Conservation (phyloP, 345 rosid species). For the Microcos paniculata region DNA sequence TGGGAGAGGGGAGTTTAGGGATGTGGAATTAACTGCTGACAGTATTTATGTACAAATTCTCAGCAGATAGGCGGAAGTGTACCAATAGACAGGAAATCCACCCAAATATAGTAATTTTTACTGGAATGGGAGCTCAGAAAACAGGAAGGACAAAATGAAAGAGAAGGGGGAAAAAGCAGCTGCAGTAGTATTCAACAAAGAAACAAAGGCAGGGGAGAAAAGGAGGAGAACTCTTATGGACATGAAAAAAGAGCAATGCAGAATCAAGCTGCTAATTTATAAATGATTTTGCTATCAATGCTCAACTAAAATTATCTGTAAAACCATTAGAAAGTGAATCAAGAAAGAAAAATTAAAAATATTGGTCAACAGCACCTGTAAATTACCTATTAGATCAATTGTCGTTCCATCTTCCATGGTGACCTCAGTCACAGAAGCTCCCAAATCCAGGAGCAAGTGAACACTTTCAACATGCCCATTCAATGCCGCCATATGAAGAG, state of each 20-base stretch:
- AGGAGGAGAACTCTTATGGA: background rate
- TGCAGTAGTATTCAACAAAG: background rate
- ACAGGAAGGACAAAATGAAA: background rate
- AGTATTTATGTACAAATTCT: background rate
- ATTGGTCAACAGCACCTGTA: background rate
- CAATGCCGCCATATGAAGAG: conserved; percentile 91
- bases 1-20: background rate
- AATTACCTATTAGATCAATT: conserved; percentile 84
- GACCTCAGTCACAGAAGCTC: conserved; percentile 76
- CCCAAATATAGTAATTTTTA: background rate
- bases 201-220: background rate
- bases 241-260: background rate
- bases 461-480: conserved; percentile 86
- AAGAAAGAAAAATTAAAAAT: background rate
- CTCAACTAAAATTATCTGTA: background rate
- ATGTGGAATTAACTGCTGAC: background rate
- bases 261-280: background rate
- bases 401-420: conserved; percentile 91
- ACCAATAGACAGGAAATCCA: background rate
- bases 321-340: background rate
- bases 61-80: background rate
- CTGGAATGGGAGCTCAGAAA: background rate
- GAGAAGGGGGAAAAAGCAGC: background rate
- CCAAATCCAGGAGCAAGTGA: conserved; percentile 81
- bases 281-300: background rate